Evolutionary conservation across 306 rosid genomes (phyloP).

Genomic region (Acacia confusa): DNA sequence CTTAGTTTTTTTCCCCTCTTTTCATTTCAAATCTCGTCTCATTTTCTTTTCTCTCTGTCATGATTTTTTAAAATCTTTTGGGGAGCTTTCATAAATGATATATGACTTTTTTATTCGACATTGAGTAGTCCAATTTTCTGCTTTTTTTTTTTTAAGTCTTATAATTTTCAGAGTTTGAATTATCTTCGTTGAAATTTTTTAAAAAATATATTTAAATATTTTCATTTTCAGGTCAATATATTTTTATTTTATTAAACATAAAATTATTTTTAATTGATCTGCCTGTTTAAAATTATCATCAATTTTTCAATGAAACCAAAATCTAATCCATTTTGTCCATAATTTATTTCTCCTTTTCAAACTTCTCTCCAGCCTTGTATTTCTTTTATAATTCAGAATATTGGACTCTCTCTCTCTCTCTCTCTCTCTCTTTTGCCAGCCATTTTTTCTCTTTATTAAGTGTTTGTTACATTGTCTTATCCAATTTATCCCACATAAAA

Average conservation of each 20-base stretch:
- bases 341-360: neutral
- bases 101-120: neutral
- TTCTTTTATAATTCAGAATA: neutral
- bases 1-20: neutral
- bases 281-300: neutral
- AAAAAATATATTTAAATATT: neutral
- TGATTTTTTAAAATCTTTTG: neutral
- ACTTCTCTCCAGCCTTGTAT: neutral
- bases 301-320: neutral
- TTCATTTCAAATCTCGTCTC: neutral
- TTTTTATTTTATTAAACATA: neutral
- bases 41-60: neutral
- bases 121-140: neutral
- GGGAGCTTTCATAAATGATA: neutral
- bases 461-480: neutral
- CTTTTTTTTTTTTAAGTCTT: neutral
- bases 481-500: neutral
- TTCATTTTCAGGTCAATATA: neutral
- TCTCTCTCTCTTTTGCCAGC: too few species aligned
- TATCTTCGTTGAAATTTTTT: neutral
- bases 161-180: neutral
- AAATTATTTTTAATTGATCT: neutral
- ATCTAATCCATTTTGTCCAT: neutral
- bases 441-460: neutral
- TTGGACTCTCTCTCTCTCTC: neutral